phyloP scores from a whole-genome alignment of 1,139 yeast genomes.

The Yamadazyma siamensis region DNA sequence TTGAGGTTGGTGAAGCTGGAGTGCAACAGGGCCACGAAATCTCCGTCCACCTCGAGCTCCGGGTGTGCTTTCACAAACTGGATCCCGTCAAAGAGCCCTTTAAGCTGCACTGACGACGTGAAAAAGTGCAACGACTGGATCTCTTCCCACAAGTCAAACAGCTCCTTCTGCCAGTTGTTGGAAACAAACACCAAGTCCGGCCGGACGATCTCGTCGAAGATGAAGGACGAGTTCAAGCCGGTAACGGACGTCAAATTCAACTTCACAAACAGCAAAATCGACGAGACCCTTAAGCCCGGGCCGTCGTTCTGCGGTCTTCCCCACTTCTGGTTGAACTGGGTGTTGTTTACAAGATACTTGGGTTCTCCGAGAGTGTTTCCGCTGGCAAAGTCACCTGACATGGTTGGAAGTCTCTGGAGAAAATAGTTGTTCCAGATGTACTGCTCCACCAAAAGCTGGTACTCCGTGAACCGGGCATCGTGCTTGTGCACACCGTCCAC shows the following conservation, averaged over 20 bases:
- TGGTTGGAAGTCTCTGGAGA: slow-evolving; percentile 66
- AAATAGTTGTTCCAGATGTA: slow-evolving; percentile 57
- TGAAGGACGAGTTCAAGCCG: slow-evolving; percentile 20
- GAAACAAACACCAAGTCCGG: slow-evolving; percentile 70
- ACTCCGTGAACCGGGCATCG: slow-evolving; percentile 4
- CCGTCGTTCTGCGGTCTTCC: slow-evolving; percentile 98
- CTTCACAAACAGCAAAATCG: slow-evolving; percentile 55
- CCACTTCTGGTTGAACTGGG: slow-evolving; percentile 66
- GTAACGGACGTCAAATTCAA: slow-evolving; percentile 9
- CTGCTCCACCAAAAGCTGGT: slow-evolving; percentile 41
- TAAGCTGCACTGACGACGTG: slow-evolving; percentile 70
- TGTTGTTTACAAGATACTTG: slow-evolving; percentile 66
- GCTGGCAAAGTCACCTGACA: slow-evolving; percentile 57
- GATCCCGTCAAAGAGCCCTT: slow-evolving; percentile 63
- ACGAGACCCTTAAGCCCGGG: slow-evolving; percentile 74
- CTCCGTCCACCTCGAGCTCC: slow-evolving; percentile 25
- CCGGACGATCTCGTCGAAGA: slow-evolving; percentile 54
- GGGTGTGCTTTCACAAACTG: slow-evolving; percentile 29
- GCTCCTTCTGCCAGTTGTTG: slow-evolving; percentile 57
- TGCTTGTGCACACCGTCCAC: no score
- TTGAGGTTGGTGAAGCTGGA: slow-evolving; percentile 31
- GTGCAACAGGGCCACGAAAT: slow-evolving; percentile 23
- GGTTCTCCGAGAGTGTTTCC: slow-evolving; percentile 73
- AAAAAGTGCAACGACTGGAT: slow-evolving; percentile 70
- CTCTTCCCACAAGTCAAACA: slow-evolving; percentile 96